These are phyloP conservation scores for Anisodus acutangulus DNA, from an alignment of 257 asterid genomes.

Conservation along the genomic window DNA sequence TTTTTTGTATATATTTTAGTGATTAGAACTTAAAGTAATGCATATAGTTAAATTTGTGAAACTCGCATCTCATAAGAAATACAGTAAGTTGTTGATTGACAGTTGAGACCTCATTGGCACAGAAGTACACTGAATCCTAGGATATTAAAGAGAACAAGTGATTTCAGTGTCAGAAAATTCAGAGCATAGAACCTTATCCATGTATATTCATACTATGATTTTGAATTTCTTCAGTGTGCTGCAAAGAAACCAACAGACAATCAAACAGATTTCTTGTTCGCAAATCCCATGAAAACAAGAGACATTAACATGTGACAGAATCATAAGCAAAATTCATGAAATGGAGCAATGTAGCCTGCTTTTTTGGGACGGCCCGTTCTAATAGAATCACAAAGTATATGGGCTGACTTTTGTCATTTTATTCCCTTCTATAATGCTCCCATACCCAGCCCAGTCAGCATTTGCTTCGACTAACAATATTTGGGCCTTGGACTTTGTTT, in stretches of 20 bases:
- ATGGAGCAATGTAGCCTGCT: not conserved
- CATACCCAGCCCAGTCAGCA: not conserved
- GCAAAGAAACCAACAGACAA: not conserved
- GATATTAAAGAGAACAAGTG: slow-evolving; percentile 13
- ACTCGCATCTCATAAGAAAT: not conserved
- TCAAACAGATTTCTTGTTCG: slow-evolving; percentile 21
- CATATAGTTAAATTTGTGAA: not conserved
- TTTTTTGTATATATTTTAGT: not conserved
- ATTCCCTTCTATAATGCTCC: too few species aligned
- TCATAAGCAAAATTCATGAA: not conserved
- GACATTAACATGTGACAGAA: slow-evolving; percentile 52
- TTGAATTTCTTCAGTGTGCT: not conserved
- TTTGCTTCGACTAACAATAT: not conserved
- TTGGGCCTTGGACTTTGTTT: not conserved
- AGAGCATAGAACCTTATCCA: slow-evolving; percentile 16
- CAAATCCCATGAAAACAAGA: not conserved
- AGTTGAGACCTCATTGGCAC: not conserved
- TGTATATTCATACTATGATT: not conserved
- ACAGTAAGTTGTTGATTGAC: not conserved
- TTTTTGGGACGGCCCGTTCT: not conserved
- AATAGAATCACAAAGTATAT: not conserved
- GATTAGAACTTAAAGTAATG: not conserved
- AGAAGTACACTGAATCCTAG: slow-evolving; percentile 15
- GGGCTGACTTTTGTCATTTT: too few species aligned
- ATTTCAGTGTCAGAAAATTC: slow-evolving; percentile 20